Conservation (phyloP, 306 rosid species). For the Herpetospermum pedunculosum region DNA sequence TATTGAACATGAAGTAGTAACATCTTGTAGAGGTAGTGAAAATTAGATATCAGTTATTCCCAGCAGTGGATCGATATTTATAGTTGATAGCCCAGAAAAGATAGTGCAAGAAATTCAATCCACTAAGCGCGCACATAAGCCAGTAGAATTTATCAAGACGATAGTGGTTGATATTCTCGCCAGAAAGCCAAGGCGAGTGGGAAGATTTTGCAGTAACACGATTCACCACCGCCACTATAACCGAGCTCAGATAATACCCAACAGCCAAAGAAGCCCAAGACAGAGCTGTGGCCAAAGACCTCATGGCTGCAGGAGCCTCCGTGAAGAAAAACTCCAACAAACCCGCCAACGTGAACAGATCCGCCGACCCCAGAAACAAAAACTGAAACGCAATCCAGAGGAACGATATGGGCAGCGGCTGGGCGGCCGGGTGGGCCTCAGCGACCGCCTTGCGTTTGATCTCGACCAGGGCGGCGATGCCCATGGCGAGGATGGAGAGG, state of each 20-base stretch:
- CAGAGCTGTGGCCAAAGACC: conserved; percentile 64
- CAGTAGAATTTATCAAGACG: conserved; percentile 72
- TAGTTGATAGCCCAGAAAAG: conserved; percentile 61
- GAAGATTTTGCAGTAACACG: conserved; percentile 23
- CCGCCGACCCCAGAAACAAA: conserved; percentile 67
- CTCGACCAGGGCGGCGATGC: conserved; percentile 74
- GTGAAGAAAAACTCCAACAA: conserved; percentile 83
- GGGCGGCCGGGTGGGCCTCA: not conserved
- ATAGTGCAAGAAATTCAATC: conserved; percentile 63
- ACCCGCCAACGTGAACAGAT: conserved; percentile 68
- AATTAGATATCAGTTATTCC: not conserved
- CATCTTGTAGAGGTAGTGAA: not conserved
- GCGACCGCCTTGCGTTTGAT: conserved; percentile 51
- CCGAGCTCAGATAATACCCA: conserved; percentile 66
- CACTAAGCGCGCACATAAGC: conserved; percentile 81
- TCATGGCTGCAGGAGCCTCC: conserved; percentile 63
- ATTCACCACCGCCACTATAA: conserved; percentile 51
- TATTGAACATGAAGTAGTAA: not conserved
- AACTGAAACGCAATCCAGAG: conserved; percentile 66
- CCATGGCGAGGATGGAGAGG: conserved; percentile 62
- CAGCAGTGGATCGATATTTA: conserved; percentile 43
- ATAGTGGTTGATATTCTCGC: conserved; percentile 40
- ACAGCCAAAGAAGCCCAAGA: conserved; percentile 72
- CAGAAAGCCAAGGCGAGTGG: conserved; percentile 55
- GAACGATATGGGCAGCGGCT: conserved; percentile 56